Evolutionary conservation across 768 basidiomycete genomes (phyloP).

Genomic region (Auriscalpium vulgare): DNA sequence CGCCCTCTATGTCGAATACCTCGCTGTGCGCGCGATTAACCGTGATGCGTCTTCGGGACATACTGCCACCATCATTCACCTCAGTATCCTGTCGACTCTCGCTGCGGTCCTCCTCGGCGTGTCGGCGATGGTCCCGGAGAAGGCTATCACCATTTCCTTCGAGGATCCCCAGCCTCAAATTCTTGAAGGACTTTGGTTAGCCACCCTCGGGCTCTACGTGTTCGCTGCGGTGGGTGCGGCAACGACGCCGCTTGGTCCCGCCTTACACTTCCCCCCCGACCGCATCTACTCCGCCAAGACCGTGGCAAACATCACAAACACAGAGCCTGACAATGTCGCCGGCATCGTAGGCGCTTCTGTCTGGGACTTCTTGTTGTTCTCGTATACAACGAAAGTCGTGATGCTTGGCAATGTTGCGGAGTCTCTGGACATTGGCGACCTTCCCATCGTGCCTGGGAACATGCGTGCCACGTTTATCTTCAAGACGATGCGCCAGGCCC

Average conservation of each 20-base stretch:
- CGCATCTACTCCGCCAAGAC: constrained; percentile 70
- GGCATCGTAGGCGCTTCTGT: constrained; percentile 55
- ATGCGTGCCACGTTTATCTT: constrained; percentile 66
- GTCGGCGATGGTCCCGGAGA: constrained; percentile 50
- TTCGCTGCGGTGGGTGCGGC: constrained; percentile 34
- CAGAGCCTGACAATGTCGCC: constrained; percentile 68
- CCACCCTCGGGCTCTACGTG: constrained; percentile 41
- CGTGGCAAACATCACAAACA: constrained; percentile 48
- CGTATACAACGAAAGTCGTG: constrained; percentile 82
- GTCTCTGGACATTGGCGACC: constrained; percentile 78
- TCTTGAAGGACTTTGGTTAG: constrained; percentile 40
- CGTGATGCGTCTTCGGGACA: constrained; percentile 32
- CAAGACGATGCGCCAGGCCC: constrained; percentile 50
- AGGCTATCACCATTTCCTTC: constrained; percentile 22
- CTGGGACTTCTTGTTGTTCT: constrained; percentile 67
- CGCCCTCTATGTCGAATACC: constrained; percentile 48
- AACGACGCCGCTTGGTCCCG: constrained; percentile 63
- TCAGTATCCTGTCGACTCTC: constrained; percentile 46
- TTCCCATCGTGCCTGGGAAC: constrained; percentile 69
- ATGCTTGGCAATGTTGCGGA: constrained; percentile 70
- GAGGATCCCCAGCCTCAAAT: constrained; percentile 14
- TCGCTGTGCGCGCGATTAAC: constrained; percentile 44
- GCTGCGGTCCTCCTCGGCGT: constrained; percentile 37
- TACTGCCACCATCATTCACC: constrained; percentile 40
- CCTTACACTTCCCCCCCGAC: constrained; percentile 65